Evolutionary conservation across 2,329 filamentous ascomycete genomes (phyloP), one percentile per base, ranked within the genome.

Genomic region (Macroventuria anomochaeta): DNA sequence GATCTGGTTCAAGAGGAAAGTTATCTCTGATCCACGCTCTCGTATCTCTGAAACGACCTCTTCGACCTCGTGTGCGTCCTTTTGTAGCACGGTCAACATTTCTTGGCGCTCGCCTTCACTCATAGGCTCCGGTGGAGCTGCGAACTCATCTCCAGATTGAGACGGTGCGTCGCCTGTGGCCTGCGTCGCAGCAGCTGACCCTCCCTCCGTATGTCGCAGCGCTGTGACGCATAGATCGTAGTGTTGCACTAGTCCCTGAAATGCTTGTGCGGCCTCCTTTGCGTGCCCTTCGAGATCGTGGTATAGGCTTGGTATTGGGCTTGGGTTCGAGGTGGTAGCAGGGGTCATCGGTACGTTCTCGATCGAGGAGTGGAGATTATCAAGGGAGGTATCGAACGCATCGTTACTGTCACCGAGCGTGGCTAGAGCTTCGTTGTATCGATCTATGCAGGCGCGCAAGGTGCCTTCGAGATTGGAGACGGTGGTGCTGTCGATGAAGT

Each of bases 171-270:
- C 74, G 23, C 70, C 72, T 1, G 74, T 72, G 17, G 73, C 74
- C 44, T 75, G 72, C n/a, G 71, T 75, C 2, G 78, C 79, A 12
- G 79, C 79, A 55, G 78, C 78, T 10, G 77, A 76, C 8, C 80
- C 79, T 52, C 79, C 79, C 76, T 96, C 92, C 3, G 93, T 97
- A 43, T 93, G 91, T 55, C 92, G 90, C 36, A 97, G 88, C 0
- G 93, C 93, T 1, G 88, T 93, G 12, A 96, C 90, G 73, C 93
- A 97, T 60, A 96, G 85, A 73, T 97, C 93, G 71, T 96, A 97
- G 75, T 97, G 93, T 21, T 84, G 85, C 7, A 91, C 92, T 3
- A 97, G 79, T 0, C 89, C 91, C 51, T 91, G 85, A 1, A 97
- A 83, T 5, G 91, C 82, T 52, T 88, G 82, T 5, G 93, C 93